phyloP scores from a whole-genome alignment of 176 grass and related monocot genomes.

The Dendrocalamus sinicus region DNA sequence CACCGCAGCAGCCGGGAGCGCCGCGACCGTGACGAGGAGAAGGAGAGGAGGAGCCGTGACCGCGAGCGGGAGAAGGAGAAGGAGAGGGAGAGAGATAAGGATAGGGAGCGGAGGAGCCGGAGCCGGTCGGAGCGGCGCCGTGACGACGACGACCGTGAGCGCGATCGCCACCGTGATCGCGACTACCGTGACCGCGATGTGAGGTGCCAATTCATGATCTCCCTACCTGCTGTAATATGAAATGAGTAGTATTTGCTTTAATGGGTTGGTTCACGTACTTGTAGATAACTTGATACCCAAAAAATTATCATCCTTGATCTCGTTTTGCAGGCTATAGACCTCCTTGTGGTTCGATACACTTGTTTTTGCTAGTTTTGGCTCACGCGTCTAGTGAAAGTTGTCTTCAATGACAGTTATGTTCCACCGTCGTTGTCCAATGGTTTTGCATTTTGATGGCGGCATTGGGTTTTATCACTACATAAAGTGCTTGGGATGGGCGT shows the following conservation, averaged over 20 bases:
- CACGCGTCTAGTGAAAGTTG: not conserved
- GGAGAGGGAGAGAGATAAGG: constrained; percentile 47
- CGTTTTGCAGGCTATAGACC: not conserved
- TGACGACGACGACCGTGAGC: constrained; percentile 62
- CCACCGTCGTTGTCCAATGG: not conserved
- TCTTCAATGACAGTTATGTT: not conserved
- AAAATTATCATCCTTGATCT: not conserved
- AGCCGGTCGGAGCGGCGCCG: constrained; percentile 69
- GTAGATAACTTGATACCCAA: not conserved
- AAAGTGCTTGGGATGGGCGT: not conserved
- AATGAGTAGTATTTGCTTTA: not conserved
- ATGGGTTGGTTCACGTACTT: not conserved
- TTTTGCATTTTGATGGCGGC: not conserved
- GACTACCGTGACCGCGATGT: constrained; percentile 67
- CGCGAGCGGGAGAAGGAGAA: constrained; percentile 52
- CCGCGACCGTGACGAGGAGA: constrained; percentile 51
- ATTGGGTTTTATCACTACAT: not conserved
- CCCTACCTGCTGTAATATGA: not conserved
- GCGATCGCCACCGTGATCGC: constrained; percentile 57
- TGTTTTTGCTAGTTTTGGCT: not conserved
- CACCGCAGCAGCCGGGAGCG: constrained; percentile 63
- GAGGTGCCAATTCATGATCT: constrained; percentile 63
- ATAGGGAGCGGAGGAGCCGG: constrained; percentile 71
- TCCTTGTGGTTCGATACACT: not conserved
- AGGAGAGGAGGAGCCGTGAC: constrained; percentile 51